Evolutionary conservation across 2,329 filamentous ascomycete genomes (phyloP), one percentile per base, ranked within the genome.

Genomic region (Trichoderma guizhouense): DNA sequence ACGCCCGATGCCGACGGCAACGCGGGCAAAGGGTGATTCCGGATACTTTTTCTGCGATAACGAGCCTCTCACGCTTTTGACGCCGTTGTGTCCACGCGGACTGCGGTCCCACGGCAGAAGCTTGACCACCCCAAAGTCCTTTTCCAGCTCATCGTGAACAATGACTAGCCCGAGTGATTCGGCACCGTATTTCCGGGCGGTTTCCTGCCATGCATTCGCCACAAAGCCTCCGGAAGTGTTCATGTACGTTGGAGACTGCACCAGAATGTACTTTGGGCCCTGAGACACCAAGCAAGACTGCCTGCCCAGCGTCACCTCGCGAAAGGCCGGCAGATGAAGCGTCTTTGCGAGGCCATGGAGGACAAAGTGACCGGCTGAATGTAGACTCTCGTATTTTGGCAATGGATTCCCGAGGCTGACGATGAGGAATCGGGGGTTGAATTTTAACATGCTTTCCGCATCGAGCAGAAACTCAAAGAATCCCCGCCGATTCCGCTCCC

Each of bases 91-190:
- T 0, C 93, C 93, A 11, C 88, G 86, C 47, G 89, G 84, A 77
- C 91, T 93, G 69, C 86, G 81, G 3, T 86, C 84, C 79, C 92
- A 93, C 28, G 86, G 85, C 71, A 87, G 87, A 7, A 93, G 84
- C 63, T 85, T 88, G 15, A 97, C 86, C 43, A 86, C 86, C 0
- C 94, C 94, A 2, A 94, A 78, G 3, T 87, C 83, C 55, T 88
- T 86, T 77, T 98, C 95, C 39, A 98, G 82, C 79, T 98, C 95
- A 79, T 98, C 95, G 80, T 98, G 94, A 24, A 98, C 84, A 14
- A 98, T 84, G 0, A 98, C 89, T 18, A 99, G 81, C 24, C 83
- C 83, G 15, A 84, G 78, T 67, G 76, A 75, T 74, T 78, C 74
- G 5, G 76, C 74, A 28, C 79, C 77, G 75, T 83, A 76, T 26